Conservation (phyloP, 139 green algal genomes). For the Chlorella sorokiniana region DNA sequence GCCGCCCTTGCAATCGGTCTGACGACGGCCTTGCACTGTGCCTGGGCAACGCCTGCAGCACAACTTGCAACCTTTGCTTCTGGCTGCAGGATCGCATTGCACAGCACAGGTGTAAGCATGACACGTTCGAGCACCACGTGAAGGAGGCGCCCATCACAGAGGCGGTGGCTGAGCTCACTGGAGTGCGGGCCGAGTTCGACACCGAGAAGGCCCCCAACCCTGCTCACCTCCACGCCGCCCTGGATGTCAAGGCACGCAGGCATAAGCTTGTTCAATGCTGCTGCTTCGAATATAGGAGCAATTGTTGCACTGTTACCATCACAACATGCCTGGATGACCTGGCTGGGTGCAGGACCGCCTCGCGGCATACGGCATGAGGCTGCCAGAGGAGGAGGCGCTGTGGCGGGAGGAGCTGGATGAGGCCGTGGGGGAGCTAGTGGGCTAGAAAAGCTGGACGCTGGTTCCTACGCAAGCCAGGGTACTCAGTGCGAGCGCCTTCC, state of each 20-base stretch:
- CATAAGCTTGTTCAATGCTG: too few relatives aligned
- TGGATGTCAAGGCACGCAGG: slow-evolving; percentile 33
- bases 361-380: not conserved
- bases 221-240: slow-evolving; percentile 3
- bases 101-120: not conserved
- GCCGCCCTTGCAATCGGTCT: too few relatives aligned
- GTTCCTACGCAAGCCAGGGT: not conserved
- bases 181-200: not conserved
- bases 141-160: not conserved
- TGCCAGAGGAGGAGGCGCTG: slow-evolving; percentile 23
- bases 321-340: not conserved
- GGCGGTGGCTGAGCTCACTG: slow-evolving; percentile 16
- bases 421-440: not conserved
- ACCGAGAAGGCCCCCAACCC: not conserved
- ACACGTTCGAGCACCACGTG: slow-evolving; percentile 12
- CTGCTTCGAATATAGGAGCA: not conserved
- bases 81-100: not conserved
- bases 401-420: slow-evolving; percentile 36
- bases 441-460: not conserved
- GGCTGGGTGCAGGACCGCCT: slow-evolving; percentile 20
- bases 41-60: too few relatives aligned
- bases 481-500: too few relatives aligned
- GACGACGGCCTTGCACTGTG: too few relatives aligned
- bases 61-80: not conserved
- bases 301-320: not conserved